Conservation (phyloP, 139 green algal genomes). For the Asterochloris erici region DNA sequence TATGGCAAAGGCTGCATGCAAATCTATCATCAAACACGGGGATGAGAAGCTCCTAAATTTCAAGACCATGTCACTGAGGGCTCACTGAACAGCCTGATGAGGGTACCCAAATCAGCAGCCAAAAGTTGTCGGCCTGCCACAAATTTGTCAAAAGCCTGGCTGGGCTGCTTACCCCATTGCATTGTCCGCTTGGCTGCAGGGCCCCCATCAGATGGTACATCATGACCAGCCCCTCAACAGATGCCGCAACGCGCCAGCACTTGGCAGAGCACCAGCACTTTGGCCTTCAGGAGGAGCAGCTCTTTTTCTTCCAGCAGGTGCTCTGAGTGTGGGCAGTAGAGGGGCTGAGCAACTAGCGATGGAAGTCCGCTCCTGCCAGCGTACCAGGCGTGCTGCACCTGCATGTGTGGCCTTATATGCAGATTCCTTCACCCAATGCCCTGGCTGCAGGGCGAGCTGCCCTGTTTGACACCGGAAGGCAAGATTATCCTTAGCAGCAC, state of each 20-base stretch:
- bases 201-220: slow-evolving; percentile 76
- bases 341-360: not conserved
- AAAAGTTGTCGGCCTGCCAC: no score
- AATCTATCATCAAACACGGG: no score
- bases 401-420: not conserved
- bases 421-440: not conserved
- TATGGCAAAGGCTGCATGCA: not conserved
- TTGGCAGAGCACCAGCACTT: slow-evolving; percentile 77
- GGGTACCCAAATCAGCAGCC: no score
- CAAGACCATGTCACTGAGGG: no score
- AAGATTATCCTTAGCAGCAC: slow-evolving; percentile 73
- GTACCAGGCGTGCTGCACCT: not conserved
- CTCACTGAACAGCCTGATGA: no score
- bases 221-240: slow-evolving; percentile 90
- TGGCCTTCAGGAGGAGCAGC: slow-evolving; percentile 63
- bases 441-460: slow-evolving; percentile 66
- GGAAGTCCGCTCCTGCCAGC: not conserved
- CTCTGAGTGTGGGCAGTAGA: not conserved
- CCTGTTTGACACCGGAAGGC: slow-evolving; percentile 78
- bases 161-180: no score
- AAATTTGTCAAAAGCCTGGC: no score
- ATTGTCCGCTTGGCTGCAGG: slow-evolving; percentile 6
- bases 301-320: slow-evolving; percentile 88
- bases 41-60: no score
- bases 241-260: slow-evolving; percentile 64